Conservation (phyloP, 1,284 basidiomycete genomes). For the Leccinum pachyderme region DNA sequence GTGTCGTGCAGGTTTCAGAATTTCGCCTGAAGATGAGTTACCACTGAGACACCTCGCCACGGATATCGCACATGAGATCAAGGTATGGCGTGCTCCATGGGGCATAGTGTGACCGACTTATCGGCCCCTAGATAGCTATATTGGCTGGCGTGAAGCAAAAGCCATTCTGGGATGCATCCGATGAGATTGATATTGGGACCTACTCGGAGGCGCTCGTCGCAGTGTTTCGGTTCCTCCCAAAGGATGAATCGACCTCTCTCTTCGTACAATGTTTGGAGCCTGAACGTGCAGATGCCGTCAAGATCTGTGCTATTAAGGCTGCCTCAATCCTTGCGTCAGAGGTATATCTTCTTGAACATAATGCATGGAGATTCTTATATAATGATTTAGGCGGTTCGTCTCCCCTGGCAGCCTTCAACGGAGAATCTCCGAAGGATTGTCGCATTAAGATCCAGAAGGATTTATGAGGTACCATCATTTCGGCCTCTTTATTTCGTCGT, state of each 20-base stretch:
- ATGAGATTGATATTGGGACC: conserved; percentile 78
- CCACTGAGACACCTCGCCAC: conserved; percentile 67
- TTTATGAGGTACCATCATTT: conserved; percentile 49
- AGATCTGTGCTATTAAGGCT: conserved; percentile 75
- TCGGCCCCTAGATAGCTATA: conserved; percentile 41
- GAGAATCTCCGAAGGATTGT: conserved; percentile 45
- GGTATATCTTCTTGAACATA: conserved; percentile 22
- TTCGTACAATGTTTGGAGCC: conserved; percentile 68
- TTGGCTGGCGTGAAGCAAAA: conserved; percentile 49
- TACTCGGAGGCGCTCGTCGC: conserved; percentile 74
- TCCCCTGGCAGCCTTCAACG: conserved; percentile 59
- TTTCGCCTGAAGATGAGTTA: conserved; percentile 64
- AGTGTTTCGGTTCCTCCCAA: conserved; percentile 67
- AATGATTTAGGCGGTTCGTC: conserved; percentile 44
- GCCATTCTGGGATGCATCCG: conserved; percentile 68
- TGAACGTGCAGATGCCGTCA: conserved; percentile 76
- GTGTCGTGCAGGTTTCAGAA: conserved; percentile 74
- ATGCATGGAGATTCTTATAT: conserved; percentile 7
- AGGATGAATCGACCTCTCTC: conserved; percentile 56
- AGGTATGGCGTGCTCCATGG: conserved; percentile 42
- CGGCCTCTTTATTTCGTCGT: conserved; percentile 8
- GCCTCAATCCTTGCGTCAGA: conserved; percentile 32
- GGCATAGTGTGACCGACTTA: conserved; percentile 2
- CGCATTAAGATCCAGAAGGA: conserved; percentile 48
- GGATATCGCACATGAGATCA: conserved; percentile 78